Evolutionary conservation across 805 yeast species (phyloP).

Genomic region (Schwanniomyces vanrijiae): DNA sequence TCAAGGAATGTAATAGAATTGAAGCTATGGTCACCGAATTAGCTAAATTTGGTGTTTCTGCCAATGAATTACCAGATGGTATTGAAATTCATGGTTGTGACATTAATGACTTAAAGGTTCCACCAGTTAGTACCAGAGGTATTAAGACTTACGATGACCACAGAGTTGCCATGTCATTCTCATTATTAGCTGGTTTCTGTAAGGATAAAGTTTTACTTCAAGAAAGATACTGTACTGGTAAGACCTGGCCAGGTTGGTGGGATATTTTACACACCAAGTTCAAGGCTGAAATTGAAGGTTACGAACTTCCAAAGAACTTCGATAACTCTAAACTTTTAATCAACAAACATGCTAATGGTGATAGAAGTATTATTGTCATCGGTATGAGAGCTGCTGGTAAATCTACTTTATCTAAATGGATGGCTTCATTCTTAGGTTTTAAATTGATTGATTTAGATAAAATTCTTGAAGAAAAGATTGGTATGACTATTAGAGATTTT

Average conservation of each 20-base stretch:
- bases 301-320: conserved; percentile 44
- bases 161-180: conserved; percentile 97
- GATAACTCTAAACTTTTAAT: conserved; percentile 16
- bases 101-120: conserved; percentile 51
- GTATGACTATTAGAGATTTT: conserved; percentile 55
- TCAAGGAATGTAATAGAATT: conserved; percentile 95
- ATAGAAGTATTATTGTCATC: conserved; percentile 69
- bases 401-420: conserved; percentile 79
- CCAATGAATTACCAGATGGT: conserved; percentile 89
- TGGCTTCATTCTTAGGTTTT: conserved; percentile 68
- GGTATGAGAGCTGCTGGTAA: conserved; percentile 99
- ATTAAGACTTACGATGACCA: conserved; percentile 89
- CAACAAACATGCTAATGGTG: conserved; percentile 33
- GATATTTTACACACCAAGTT: conserved; percentile 76
- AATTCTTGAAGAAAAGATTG: conserved; percentile 56
- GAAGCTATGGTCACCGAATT: conserved; percentile 90
- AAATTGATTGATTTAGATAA: conserved; percentile 74
- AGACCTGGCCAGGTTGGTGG: conserved; percentile 99
- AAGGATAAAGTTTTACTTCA: conserved; percentile 65
- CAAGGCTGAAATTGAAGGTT: conserved; percentile 68
- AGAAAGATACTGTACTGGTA: conserved; percentile 91
- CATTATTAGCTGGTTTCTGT: conserved; percentile 77
- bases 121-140: conserved; percentile 53
- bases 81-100: conserved; percentile 78
- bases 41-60: conserved; percentile 85